Evolutionary conservation across 2,329 filamentous ascomycete genomes (phyloP).

Genomic region (Emmonsia crescens): DNA sequence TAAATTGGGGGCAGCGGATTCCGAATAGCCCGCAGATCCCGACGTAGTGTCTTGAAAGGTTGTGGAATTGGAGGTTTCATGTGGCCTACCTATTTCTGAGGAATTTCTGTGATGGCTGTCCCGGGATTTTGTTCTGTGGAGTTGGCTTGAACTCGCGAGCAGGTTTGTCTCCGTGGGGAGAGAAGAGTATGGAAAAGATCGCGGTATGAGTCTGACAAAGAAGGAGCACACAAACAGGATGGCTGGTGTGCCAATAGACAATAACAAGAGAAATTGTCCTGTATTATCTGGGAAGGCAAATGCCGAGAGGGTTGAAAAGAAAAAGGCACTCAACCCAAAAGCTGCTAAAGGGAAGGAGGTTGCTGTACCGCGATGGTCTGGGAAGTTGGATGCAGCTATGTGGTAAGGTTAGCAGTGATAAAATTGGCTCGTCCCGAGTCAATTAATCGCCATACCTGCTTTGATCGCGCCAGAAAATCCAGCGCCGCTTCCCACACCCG

Average conservation of each 20-base stretch:
- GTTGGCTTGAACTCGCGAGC: slow-evolving; percentile 20
- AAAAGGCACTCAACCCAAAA: slow-evolving; percentile 91
- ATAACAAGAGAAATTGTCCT: slow-evolving; percentile 65
- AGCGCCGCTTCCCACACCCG: slow-evolving; percentile 78
- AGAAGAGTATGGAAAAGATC: slow-evolving; percentile 36
- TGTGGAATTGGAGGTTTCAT: slow-evolving; percentile 21
- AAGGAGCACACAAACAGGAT: slow-evolving; percentile 70
- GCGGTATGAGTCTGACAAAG: slow-evolving; percentile 67
- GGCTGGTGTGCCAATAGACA: slow-evolving; percentile 67
- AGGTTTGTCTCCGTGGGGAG: slow-evolving; percentile 29
- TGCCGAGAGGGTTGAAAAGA: slow-evolving; percentile 74
- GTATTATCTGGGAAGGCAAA: slow-evolving; percentile 75
- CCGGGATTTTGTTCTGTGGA: slow-evolving; percentile 24
- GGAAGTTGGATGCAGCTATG: slow-evolving; percentile 79
- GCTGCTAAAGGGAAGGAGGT: slow-evolving; percentile 88
- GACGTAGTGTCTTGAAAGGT: slow-evolving; percentile 21
- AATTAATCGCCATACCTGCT: slow-evolving; percentile 36
- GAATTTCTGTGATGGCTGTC: slow-evolving; percentile 19
- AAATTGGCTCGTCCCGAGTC: not conserved
- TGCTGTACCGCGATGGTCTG: slow-evolving; percentile 78
- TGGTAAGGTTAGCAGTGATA: not conserved
- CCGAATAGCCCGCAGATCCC: slow-evolving; percentile 21
- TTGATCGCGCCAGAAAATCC: slow-evolving; percentile 88
- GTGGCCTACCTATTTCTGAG: slow-evolving; percentile 30
- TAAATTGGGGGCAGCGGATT: slow-evolving; percentile 15